phyloP scores from a whole-genome alignment of 805 yeast genomes.

The Candida mattraensis region DNA sequence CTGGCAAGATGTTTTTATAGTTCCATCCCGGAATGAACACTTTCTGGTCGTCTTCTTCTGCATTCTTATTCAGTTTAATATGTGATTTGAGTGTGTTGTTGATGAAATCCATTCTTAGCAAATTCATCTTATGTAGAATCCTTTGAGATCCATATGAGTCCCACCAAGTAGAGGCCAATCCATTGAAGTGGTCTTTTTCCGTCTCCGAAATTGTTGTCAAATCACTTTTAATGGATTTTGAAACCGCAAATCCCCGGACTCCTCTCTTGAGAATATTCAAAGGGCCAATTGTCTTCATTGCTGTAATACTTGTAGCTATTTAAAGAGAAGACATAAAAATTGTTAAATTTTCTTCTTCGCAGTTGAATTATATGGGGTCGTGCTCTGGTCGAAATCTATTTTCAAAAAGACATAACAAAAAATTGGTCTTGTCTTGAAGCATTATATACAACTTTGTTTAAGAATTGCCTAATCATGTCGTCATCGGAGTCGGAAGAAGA shows the following conservation, averaged over 20 bases:
- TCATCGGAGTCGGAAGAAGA: slow-evolving; percentile 32
- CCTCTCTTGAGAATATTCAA: too few relatives aligned
- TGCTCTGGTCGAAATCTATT: neutral
- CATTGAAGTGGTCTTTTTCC: slow-evolving; percentile 80
- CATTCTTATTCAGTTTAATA: slow-evolving; percentile 43
- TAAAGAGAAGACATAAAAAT: too few relatives aligned
- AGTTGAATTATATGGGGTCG: too few relatives aligned
- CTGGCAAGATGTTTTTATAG: slow-evolving; percentile 59
- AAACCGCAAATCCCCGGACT: neutral
- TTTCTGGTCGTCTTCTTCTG: slow-evolving; percentile 38
- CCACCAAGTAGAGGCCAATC: slow-evolving; percentile 98
- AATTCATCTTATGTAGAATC: slow-evolving; percentile 91
- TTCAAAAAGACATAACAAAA: too few relatives aligned
- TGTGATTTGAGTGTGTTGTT: slow-evolving; percentile 53
- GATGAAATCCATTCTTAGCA: slow-evolving; percentile 84
- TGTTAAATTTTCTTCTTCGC: too few relatives aligned
- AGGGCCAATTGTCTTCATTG: too few relatives aligned
- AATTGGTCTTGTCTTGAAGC: neutral
- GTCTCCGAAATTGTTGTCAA: slow-evolving; percentile 47
- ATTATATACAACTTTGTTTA: neutral
- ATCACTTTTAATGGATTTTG: neutral
- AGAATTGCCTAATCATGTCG: slow-evolving; percentile 5
- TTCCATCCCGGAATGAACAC: slow-evolving; percentile 80
- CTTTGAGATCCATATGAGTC: slow-evolving; percentile 91
- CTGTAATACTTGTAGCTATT: too few relatives aligned